Base-by-base conservation (phyloP, 2,329 filamentous ascomycete species). In the Achaetomium macrosporum region DNA sequence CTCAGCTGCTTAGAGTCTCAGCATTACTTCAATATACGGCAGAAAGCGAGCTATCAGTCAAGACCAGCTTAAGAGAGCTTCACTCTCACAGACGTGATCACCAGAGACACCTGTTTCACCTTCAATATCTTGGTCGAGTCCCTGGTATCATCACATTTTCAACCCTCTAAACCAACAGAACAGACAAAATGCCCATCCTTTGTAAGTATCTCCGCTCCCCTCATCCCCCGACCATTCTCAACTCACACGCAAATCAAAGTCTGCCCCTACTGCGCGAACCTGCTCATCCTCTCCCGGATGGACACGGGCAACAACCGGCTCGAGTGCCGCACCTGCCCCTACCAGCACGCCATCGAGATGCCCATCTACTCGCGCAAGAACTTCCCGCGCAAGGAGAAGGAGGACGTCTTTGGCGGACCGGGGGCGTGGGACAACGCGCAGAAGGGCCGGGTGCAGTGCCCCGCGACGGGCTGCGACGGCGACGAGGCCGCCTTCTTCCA, bases 291-390 rank as follows among this genome's bases (percentile, higher is more conserved):
- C 64, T 83, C 83, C 55, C 68, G 75, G 46, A 77, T 76, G 59
- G 76, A 73, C 58, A 74, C 72, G 46, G 76, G 77, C 54, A 73
- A 72, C 64, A 96, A 96, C 75, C 86, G 90, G 53, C 90, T 97
- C 71, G 90, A 95, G 72, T 99, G 93, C 74, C 88, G 90, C 54
- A 95, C 90, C 53, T 99, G 93, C 64, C 92, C 93, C 4, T 99
- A 95, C 75, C 85, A 95, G 69, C 90, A 90, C 71, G 76, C 87
- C 53, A 85, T 97, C 65, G 84, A 85, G 60, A 81, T 85, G 64
- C 82, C 84, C 56, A 87, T 90, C 71, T 96, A 83, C 72, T 84
- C 78, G 63, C 90, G 95, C 65, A 87, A 88, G 62, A 86, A 87
- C 60, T 90, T 93, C 77, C 85, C 87, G 72, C 83, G 87, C 67